phyloP scores from a whole-genome alignment of 1,284 basidiomycete genomes.

The Rhodotorula sp. region DNA sequence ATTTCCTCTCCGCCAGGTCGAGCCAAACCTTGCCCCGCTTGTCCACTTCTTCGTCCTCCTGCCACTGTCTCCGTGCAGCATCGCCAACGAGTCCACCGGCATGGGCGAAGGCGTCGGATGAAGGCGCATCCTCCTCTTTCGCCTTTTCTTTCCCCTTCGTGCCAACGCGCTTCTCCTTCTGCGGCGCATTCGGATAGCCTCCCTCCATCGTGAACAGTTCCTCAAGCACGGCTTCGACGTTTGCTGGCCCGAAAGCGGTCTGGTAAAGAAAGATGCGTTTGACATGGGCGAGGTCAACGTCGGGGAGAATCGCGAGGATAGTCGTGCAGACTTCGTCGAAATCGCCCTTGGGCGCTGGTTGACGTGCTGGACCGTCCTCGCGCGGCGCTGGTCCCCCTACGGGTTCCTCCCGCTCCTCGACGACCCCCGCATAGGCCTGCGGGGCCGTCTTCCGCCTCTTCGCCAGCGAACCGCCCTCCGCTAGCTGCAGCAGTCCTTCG shows the following conservation, averaged over 20 bases:
- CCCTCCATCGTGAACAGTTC: slow-evolving; percentile 15
- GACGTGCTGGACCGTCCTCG: no score
- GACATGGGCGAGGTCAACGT: slow-evolving; percentile 24
- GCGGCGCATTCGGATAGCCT: slow-evolving; percentile 12
- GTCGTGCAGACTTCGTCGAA: slow-evolving; percentile 6
- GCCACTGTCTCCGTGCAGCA: background rate
- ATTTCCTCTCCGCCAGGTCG: background rate
- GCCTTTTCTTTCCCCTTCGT: slow-evolving; percentile 9
- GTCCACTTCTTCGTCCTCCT: slow-evolving; percentile 3
- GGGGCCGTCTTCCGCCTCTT: no score
- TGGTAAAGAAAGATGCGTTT: background rate
- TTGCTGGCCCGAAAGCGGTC: slow-evolving; percentile 1
- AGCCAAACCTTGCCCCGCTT: slow-evolving; percentile 1
- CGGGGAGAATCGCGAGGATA: slow-evolving; percentile 32
- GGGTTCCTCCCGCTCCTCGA: no score
- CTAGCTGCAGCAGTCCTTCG: no score
- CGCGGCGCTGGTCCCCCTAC: no score
- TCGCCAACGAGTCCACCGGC: no score
- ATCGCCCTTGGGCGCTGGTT: background rate
- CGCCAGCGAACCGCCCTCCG: no score
- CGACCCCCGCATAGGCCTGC: no score
- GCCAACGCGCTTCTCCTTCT: background rate
- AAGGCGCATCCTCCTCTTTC: background rate
- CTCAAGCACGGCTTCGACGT: slow-evolving; percentile 31
- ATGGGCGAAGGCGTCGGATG: background rate